A percentile compares a stretch with the other conserved stretches of the same genome.
Conservation (phyloP, 1,284 basidiomycete species). For the Anthracocystis panici-leucophaei region DNA sequence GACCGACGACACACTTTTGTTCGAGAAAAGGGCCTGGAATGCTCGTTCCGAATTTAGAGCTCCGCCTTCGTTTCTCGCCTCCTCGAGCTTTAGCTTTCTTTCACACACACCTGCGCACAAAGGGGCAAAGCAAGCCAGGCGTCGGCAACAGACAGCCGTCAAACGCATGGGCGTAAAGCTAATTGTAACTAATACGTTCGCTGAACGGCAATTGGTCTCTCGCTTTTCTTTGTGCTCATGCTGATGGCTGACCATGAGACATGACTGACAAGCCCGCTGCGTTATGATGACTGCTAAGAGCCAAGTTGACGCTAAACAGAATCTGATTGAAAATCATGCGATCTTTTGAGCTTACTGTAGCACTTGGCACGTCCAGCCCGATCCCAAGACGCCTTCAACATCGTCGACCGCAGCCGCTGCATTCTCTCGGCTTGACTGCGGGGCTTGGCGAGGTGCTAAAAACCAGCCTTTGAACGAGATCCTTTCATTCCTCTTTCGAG, state of each 20-base stretch:
- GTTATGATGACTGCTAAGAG: background rate
- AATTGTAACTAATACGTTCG: background rate
- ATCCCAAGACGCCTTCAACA: too few relatives aligned
- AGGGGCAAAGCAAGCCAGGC: background rate
- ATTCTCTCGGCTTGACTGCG: too few relatives aligned
- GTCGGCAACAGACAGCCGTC: slow-evolving; percentile 2
- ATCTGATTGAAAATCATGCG: too few relatives aligned
- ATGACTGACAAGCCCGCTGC: background rate
- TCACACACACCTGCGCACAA: background rate
- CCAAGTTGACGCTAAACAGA: too few relatives aligned
- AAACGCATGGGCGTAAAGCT: background rate
- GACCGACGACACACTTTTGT: background rate
- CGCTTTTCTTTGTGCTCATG: background rate
- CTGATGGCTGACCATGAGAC: background rate
- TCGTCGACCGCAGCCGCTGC: too few relatives aligned
- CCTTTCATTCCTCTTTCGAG: too few relatives aligned
- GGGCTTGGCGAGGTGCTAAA: too few relatives aligned
- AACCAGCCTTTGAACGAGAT: too few relatives aligned
- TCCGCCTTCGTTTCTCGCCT: slow-evolving; percentile 4
- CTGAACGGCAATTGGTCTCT: background rate
- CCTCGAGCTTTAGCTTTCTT: slow-evolving; percentile 1
- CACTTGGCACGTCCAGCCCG: too few relatives aligned
- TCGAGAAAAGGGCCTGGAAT: slow-evolving; percentile 13
- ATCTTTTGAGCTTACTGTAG: too few relatives aligned
- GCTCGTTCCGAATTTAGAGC: slow-evolving; percentile 8